Percentiles rank a stretch among this genome's conserved stretches.
phyloP scores from a whole-genome alignment of 768 basidiomycete genomes.

The Phanerodontia chrysosporium region DNA sequence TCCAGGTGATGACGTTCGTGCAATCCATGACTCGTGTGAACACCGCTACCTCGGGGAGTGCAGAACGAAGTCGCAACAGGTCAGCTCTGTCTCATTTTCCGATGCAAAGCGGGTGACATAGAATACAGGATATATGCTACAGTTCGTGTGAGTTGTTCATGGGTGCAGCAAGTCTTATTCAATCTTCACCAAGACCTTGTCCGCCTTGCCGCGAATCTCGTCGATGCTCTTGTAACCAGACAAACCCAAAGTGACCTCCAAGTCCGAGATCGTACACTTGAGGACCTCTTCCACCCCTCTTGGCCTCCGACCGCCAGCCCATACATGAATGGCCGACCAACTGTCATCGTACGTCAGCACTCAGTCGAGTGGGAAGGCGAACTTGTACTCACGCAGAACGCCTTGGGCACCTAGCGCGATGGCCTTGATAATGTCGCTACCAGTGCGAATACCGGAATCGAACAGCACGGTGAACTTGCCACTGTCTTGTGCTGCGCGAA shows the following conservation, averaged over 20 bases:
- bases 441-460: constrained; percentile 80
- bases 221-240: constrained; percentile 51
- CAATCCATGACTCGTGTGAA: not conserved
- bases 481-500: constrained; percentile 50
- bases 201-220: constrained; percentile 61
- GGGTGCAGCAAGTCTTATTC: not conserved
- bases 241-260: constrained; percentile 61
- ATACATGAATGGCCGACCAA: constrained; percentile 74
- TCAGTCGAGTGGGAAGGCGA: not conserved
- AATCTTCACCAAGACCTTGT: constrained; percentile 44
- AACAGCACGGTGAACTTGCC: constrained; percentile 70
- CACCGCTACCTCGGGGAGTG: too few relatives aligned
- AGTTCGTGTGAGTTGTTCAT: not conserved
- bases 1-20: not conserved
- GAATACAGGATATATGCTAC: not conserved
- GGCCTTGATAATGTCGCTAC: constrained; percentile 81
- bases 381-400: constrained; percentile 54
- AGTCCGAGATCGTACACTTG: constrained; percentile 60
- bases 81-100: not conserved
- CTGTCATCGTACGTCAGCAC: constrained; percentile 28
- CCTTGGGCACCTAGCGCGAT: constrained; percentile 83
- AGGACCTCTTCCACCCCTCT: constrained; percentile 75
- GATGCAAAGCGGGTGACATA: not conserved
- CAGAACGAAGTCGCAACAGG: too few relatives aligned
- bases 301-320: constrained; percentile 68